Conservation (phyloP, 495 filamentous ascomycete genomes). For the Penicillium canescens region DNA sequence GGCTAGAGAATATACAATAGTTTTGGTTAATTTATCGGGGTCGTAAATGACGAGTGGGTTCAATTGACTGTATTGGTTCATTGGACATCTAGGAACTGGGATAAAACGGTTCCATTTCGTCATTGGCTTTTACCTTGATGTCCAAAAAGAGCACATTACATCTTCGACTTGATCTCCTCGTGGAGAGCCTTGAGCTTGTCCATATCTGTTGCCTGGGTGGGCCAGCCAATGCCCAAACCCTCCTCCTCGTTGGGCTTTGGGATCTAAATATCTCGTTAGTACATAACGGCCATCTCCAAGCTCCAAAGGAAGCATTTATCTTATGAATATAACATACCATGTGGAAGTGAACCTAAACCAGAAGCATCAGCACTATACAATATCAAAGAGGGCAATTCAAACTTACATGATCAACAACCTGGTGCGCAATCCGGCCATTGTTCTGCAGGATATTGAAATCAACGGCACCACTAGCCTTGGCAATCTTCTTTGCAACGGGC, state of each 20-base stretch:
- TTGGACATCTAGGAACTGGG: no score
- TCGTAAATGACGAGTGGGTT: background rate
- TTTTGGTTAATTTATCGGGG: background rate
- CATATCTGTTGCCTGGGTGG: slow-evolving; percentile 74
- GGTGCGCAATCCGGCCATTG: slow-evolving; percentile 91
- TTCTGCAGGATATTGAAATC: slow-evolving; percentile 97
- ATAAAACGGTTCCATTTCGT: background rate
- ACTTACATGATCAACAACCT: slow-evolving; percentile 88
- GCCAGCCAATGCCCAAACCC: slow-evolving; percentile 82
- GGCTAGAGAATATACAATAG: slow-evolving; percentile 5
- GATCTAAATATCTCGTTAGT: slow-evolving; percentile 57
- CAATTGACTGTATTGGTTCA: background rate
- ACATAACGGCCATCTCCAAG: background rate
- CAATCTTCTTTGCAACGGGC: slow-evolving; percentile 88
- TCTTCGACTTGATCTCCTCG: slow-evolving; percentile 85
- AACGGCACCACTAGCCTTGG: slow-evolving; percentile 66
- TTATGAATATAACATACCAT: slow-evolving; percentile 57
- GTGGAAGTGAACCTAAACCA: slow-evolving; percentile 80
- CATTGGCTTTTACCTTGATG: background rate
- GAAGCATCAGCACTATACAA: background rate
- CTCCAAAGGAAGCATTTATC: background rate
- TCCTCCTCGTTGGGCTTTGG: slow-evolving; percentile 89
- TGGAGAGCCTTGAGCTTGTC: slow-evolving; percentile 75
- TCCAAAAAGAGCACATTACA: slow-evolving; percentile 52
- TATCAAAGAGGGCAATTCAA: background rate